phyloP scores from a whole-genome alignment of 192 early-diverging fungal species.

The Haplosporangium gracile region DNA sequence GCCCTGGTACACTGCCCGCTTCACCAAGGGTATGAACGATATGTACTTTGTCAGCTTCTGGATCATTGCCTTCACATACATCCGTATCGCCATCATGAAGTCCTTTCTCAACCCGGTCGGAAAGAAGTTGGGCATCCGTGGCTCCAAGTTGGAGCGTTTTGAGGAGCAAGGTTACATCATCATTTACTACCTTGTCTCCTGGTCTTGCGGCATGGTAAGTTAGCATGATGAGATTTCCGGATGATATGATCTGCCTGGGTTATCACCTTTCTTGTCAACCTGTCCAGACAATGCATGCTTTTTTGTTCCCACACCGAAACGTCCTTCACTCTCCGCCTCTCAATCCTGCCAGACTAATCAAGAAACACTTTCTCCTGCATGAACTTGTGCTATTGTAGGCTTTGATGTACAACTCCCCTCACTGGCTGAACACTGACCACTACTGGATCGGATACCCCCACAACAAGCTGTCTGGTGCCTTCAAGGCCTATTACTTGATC shows the following conservation, averaged over 20 bases:
- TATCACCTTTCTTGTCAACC: background rate
- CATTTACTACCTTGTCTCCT: constrained; percentile 74
- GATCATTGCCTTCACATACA: constrained; percentile 74
- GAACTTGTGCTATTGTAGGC: constrained; percentile 44
- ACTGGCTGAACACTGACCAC: constrained; percentile 79
- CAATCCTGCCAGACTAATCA: background rate
- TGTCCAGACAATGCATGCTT: background rate
- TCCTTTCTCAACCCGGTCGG: constrained; percentile 62
- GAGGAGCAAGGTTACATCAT: constrained; percentile 81
- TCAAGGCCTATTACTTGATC: constrained; percentile 82
- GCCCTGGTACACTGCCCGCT: constrained; percentile 46
- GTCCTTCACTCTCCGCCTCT: background rate
- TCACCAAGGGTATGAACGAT: constrained; percentile 69
- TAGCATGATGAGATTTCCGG: background rate
- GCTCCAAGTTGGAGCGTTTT: constrained; percentile 64
- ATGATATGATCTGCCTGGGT: background rate
- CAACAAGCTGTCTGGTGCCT: constrained; percentile 59
- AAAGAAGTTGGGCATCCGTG: constrained; percentile 53
- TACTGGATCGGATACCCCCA: constrained; percentile 84
- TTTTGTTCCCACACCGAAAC: background rate
- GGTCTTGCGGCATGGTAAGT: constrained; percentile 72
- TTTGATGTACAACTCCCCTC: constrained; percentile 74
- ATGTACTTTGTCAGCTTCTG: constrained; percentile 74
- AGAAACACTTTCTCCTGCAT: background rate
- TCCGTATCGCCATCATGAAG: constrained; percentile 70